Evolutionary conservation across 805 yeast genomes (phyloP).

Genomic region (Metschnikowia vanudenii): DNA sequence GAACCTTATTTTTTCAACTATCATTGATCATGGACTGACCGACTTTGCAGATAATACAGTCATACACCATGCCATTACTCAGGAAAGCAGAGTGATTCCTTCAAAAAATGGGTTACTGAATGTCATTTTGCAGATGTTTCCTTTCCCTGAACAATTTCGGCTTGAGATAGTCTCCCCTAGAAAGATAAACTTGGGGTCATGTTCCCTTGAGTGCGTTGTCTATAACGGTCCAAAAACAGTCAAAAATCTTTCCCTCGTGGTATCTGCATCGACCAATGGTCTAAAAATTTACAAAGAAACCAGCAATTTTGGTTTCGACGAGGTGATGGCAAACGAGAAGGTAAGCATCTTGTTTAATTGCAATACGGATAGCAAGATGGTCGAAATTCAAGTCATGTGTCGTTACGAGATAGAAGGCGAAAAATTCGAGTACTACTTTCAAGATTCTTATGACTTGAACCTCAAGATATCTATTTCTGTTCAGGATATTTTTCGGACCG

Average conservation of each 20-base stretch:
- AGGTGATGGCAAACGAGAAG: not conserved
- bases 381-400: constrained; percentile 24
- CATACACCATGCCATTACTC: constrained; percentile 5
- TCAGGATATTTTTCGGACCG: constrained; percentile 67
- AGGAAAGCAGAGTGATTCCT: not conserved
- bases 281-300: constrained; percentile 12
- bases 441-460: constrained; percentile 48
- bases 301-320: not conserved
- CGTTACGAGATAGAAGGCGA: constrained; percentile 22
- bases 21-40: not conserved
- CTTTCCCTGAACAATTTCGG: constrained; percentile 20
- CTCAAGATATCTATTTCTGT: constrained; percentile 71
- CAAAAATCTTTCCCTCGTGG: constrained; percentile 6
- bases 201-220: constrained; percentile 26
- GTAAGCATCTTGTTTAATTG: constrained; percentile 30
- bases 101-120: not conserved
- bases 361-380: constrained; percentile 28
- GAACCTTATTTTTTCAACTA: constrained; percentile 7
- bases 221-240: constrained; percentile 32
- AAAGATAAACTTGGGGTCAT: constrained; percentile 28
- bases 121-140: constrained; percentile 2
- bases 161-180: constrained; percentile 28
- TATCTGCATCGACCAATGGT: constrained; percentile 19
- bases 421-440: constrained; percentile 22
- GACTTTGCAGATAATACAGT: constrained; percentile 11